Conservation (phyloP, 164 flowering plant genomes). For the Liriodendron chinense region DNA sequence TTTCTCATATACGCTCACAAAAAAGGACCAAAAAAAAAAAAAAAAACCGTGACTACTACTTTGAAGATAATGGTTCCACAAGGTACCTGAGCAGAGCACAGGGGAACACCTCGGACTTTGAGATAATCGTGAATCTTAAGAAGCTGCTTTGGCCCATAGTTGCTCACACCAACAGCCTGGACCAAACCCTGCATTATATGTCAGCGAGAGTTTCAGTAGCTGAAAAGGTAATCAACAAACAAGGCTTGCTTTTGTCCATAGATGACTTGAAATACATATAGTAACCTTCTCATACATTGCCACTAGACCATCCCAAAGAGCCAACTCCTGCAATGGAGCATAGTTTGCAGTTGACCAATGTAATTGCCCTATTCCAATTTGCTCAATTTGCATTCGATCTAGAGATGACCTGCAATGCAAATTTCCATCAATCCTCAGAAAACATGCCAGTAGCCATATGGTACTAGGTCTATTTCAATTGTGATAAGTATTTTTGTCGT, state of each 20-base stretch:
- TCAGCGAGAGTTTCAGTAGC: not conserved
- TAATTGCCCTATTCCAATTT: slow-evolving; percentile 88
- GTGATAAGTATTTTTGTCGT: not conserved
- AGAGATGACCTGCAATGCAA: slow-evolving; percentile 58
- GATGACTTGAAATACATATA: not conserved
- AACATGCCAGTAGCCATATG: not conserved
- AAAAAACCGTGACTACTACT: not conserved
- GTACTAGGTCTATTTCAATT: not conserved
- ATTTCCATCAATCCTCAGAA: not conserved
- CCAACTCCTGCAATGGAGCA: slow-evolving; percentile 84
- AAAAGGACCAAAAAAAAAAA: not conserved
- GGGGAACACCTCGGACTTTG: slow-evolving; percentile 63
- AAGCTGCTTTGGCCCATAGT: slow-evolving; percentile 91
- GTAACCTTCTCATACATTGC: slow-evolving; percentile 98
- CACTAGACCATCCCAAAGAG: slow-evolving; percentile 98
- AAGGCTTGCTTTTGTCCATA: not conserved
- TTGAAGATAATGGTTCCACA: not conserved
- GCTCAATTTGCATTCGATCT: slow-evolving; percentile 71
- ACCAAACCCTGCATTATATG: slow-evolving; percentile 69
- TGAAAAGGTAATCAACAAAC: not conserved
- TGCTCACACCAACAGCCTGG: slow-evolving; percentile 90
- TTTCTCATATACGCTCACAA: not conserved
- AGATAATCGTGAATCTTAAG: slow-evolving; percentile 69
- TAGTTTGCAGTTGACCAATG: slow-evolving; percentile 99
- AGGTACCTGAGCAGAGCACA: slow-evolving; percentile 58